Conservation (phyloP, 345 rosid genomes). For the Mangifera indica region DNA sequence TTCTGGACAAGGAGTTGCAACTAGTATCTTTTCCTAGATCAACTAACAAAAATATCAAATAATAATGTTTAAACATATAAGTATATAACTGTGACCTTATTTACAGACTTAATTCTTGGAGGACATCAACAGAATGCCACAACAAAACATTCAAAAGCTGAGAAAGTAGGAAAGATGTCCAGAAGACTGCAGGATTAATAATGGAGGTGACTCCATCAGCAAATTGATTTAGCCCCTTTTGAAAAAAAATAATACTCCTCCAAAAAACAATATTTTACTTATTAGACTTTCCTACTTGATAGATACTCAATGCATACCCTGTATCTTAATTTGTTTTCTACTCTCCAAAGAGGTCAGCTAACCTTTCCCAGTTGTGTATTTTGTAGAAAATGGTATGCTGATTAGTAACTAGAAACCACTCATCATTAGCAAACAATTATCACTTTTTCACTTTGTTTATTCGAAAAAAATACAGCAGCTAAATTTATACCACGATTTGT, state of each 20-base stretch:
- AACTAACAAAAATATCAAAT: neutral
- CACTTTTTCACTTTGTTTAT: neutral
- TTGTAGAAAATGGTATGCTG: neutral
- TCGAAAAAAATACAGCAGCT: neutral
- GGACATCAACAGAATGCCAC: neutral
- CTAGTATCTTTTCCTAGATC: conserved; percentile 4
- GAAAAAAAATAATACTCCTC: neutral
- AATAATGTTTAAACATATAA: neutral
- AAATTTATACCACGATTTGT: neutral
- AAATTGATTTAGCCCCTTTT: neutral
- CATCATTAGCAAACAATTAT: neutral
- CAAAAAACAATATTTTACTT: neutral
- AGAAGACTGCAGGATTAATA: neutral
- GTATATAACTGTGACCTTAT: neutral
- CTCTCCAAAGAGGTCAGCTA: neutral
- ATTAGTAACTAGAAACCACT: neutral
- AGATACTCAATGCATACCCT: neutral
- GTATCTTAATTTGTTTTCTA: neutral
- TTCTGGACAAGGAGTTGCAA: neutral
- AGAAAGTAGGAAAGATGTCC: neutral
- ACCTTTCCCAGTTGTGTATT: neutral
- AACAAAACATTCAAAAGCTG: neutral
- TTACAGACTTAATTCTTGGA: neutral
- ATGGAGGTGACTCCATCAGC: neutral
- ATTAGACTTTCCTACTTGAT: no score